Evolutionary conservation across 768 basidiomycete genomes (phyloP).

Genomic region (Porpolomopsis calyptriformis): DNA sequence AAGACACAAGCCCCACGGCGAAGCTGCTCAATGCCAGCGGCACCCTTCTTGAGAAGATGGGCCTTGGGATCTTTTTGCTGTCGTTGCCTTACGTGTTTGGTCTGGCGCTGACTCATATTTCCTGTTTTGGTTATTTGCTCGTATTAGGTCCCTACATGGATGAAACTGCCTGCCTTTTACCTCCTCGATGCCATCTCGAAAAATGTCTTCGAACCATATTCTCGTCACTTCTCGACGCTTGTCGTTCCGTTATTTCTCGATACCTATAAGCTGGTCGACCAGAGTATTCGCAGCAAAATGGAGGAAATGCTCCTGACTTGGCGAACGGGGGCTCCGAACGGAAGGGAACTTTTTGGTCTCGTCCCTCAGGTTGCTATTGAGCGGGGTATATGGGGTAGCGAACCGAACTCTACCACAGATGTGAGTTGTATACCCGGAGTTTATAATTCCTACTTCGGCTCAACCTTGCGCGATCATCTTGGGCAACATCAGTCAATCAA

Average conservation of each 20-base stretch:
- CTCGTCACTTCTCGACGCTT: conserved; percentile 70
- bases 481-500: conserved; percentile 17
- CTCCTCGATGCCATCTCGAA: conserved; percentile 95
- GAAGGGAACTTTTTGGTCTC: conserved; percentile 77
- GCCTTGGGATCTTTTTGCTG: conserved; percentile 11
- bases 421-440: not conserved
- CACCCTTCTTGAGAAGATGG: not conserved
- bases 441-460: conserved; percentile 5
- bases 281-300: conserved; percentile 82
- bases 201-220: conserved; percentile 90
- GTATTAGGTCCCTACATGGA: conserved; percentile 71
- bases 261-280: conserved; percentile 81
- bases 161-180: conserved; percentile 91
- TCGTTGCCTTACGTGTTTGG: conserved; percentile 14
- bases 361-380: conserved; percentile 78
- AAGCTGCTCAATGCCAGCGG: not conserved
- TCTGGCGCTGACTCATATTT: conserved; percentile 61
- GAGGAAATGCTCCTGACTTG: conserved; percentile 96
- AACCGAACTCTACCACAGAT: conserved; percentile 32
- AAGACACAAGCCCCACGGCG: conserved; percentile 17
- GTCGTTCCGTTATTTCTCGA: conserved; percentile 79
- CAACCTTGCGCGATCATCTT: not conserved
- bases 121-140: conserved; percentile 24
- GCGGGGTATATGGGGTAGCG: conserved; percentile 66
- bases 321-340: conserved; percentile 74